Evolutionary conservation across 805 yeast species (phyloP).

Genomic region (Wickerhamomyces bisporus): DNA sequence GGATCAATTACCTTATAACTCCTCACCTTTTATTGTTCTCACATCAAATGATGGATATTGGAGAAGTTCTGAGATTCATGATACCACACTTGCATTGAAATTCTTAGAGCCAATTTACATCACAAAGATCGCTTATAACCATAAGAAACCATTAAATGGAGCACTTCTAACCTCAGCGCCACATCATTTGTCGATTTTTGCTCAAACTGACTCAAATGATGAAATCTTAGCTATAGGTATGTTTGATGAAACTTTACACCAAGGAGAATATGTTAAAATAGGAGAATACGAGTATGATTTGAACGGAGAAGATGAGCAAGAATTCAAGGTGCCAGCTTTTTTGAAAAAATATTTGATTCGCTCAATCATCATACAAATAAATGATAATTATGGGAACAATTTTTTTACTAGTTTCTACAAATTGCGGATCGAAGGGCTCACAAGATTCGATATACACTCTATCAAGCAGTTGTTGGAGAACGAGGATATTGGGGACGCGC

Average conservation of each 20-base stretch:
- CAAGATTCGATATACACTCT: conserved; percentile 27
- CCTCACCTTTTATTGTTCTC: conserved; percentile 20
- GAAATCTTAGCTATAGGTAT: neutral
- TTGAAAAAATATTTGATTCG: conserved; percentile 28
- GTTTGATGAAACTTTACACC: conserved; percentile 6
- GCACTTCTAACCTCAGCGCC: conserved; percentile 37
- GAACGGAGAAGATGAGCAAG: conserved; percentile 21
- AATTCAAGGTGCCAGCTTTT: conserved; percentile 26
- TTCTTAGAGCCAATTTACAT: conserved; percentile 35
- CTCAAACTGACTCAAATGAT: conserved; percentile 12
- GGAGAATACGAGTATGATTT: conserved; percentile 25
- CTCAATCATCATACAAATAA: conserved; percentile 26
- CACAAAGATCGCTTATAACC: conserved; percentile 30
- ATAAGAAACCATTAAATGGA: conserved; percentile 32
- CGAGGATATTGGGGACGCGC: conserved; percentile 10
- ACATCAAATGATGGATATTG: conserved; percentile 22
- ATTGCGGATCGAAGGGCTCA: conserved; percentile 38
- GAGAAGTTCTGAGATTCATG: conserved; percentile 10
- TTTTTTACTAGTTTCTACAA: conserved; percentile 32
- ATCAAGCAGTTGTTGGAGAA: conserved; percentile 13
- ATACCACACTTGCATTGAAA: conserved; percentile 28
- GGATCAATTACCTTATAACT: conserved; percentile 1
- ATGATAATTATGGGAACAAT: conserved; percentile 33
- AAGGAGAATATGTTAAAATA: conserved; percentile 18
- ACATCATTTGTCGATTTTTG: conserved; percentile 27